Evolutionary conservation across 2,329 filamentous ascomycete species (phyloP).

Genomic region (Samsoniella hepiali): DNA sequence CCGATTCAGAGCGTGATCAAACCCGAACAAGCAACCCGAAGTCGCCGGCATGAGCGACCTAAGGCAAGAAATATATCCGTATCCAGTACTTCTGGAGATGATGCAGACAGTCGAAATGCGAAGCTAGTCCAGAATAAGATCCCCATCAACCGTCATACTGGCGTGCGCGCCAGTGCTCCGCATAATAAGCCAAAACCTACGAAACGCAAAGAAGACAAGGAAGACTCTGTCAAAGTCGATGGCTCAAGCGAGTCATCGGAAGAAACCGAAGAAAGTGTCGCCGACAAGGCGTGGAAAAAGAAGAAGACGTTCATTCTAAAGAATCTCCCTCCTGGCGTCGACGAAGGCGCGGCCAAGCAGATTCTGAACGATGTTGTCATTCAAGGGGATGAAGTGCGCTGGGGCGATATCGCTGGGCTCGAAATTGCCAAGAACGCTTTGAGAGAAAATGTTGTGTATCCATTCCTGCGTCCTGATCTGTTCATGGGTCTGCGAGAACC

Average conservation of each 20-base stretch:
- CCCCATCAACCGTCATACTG: background rate
- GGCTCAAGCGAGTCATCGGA: constrained; percentile 48
- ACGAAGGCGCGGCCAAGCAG: constrained; percentile 78
- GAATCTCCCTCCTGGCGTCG: constrained; percentile 76
- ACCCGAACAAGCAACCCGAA: constrained; percentile 21
- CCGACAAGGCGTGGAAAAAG: constrained; percentile 55
- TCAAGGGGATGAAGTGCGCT: constrained; percentile 89
- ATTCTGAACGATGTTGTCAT: constrained; percentile 96
- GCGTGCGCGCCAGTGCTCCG: background rate
- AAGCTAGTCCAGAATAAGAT: constrained; percentile 16
- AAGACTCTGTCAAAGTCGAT: constrained; percentile 37
- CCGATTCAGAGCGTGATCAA: constrained; percentile 20
- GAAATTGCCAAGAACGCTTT: constrained; percentile 87
- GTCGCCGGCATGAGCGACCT: constrained; percentile 23
- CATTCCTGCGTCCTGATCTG: constrained; percentile 88
- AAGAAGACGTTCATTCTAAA: constrained; percentile 66
- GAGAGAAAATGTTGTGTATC: constrained; percentile 95
- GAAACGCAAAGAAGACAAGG: constrained; percentile 34
- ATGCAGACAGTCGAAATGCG: constrained; percentile 8
- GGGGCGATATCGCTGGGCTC: constrained; percentile 88
- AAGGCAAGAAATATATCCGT: constrained; percentile 10
- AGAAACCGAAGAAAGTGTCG: constrained; percentile 37
- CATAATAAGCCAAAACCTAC: constrained; percentile 6
- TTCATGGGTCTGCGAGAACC: constrained; percentile 96
- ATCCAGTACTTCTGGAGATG: constrained; percentile 26